phyloP scores from a whole-genome alignment of 108 stramenopile genomes.

The Stephanodiscus triporus region DNA sequence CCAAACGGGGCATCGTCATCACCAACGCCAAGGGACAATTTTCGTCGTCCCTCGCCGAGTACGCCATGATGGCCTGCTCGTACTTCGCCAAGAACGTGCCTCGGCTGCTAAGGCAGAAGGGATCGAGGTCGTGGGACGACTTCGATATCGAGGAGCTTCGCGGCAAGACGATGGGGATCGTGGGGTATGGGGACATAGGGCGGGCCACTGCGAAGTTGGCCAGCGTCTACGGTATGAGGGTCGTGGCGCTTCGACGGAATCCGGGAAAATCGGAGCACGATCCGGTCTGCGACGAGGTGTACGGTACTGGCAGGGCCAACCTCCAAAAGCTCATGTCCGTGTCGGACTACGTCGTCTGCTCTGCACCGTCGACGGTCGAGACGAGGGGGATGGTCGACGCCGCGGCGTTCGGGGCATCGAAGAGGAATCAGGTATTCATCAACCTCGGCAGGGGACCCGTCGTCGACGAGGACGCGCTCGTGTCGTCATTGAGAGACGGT shows the following conservation, averaged over 20 bases:
- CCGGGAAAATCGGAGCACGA: conserved; percentile 57
- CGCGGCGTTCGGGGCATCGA: conserved; percentile 47
- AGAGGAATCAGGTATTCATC: conserved; percentile 57
- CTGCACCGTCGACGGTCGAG: conserved; percentile 54
- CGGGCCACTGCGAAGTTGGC: conserved; percentile 51
- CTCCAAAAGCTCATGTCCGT: conserved; percentile 52
- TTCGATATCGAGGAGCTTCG: conserved; percentile 70
- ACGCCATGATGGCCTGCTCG: conserved; percentile 70
- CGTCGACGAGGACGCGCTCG: conserved; percentile 60
- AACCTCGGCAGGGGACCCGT: conserved; percentile 64
- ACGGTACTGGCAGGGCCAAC: conserved; percentile 32
- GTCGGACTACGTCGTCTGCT: conserved; percentile 57
- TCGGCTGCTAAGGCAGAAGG: conserved; percentile 54
- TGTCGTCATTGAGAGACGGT: conserved; percentile 38
- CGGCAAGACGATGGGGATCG: conserved; percentile 78
- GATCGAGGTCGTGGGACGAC: conserved; percentile 55
- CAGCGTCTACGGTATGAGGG: conserved; percentile 71
- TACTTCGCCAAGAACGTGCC: conserved; percentile 91
- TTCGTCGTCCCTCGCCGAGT: conserved; percentile 75
- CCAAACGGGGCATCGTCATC: conserved; percentile 31
- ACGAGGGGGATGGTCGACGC: conserved; percentile 55
- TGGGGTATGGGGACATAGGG: conserved; percentile 89
- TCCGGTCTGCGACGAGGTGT: conserved; percentile 59
- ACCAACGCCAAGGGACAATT: conserved; percentile 83
- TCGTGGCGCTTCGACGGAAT: conserved; percentile 76